A percentile compares a stretch with the other conserved stretches of the same genome.
These are phyloP conservation scores for Pleurotus salmoneostramineus DNA, from an alignment of 768 basidiomycete species.

Conservation along the genomic window DNA sequence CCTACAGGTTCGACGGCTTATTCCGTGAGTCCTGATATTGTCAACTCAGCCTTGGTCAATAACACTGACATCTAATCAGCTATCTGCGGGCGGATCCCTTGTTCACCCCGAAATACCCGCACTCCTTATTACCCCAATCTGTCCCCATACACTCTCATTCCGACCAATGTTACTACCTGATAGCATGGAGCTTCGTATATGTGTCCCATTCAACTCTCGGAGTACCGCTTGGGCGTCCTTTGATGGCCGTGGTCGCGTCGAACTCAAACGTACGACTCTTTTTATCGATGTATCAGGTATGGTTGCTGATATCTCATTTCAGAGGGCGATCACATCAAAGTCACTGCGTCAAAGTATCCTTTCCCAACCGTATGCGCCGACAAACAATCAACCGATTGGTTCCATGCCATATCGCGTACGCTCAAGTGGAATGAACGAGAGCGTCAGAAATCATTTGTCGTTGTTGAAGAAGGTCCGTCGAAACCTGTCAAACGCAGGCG, in stretches of 20 bases:
- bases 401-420: conserved; percentile 93
- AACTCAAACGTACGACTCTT: conserved; percentile 78
- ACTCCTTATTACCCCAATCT: conserved; percentile 94
- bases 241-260: conserved; percentile 94
- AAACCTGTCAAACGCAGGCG: conserved; percentile 27
- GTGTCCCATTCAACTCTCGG: conserved; percentile 97
- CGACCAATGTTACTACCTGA: conserved; percentile 98
- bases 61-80: conserved; percentile 25
- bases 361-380: conserved; percentile 99
- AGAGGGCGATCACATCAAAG: conserved; percentile 99
- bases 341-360: conserved; percentile 94
- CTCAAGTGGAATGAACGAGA: conserved; percentile 99
- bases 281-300: conserved; percentile 2
- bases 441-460: conserved; percentile 97
- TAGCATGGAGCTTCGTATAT: conserved; percentile 96
- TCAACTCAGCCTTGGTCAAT: conserved; percentile 10
- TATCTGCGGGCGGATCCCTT: conserved; percentile 96
- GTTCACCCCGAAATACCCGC: conserved; percentile 98
- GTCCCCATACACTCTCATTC: conserved; percentile 97
- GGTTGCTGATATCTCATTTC: conserved; percentile 10
- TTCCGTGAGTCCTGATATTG: conserved; percentile 56
- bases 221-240: conserved; percentile 99
- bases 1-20: conserved; percentile 99
- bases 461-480: conserved; percentile 83
- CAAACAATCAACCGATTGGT: conserved; percentile 98